phyloP scores from a whole-genome alignment of 2,329 filamentous ascomycete genomes.

The Aspergillus chevalieri region DNA sequence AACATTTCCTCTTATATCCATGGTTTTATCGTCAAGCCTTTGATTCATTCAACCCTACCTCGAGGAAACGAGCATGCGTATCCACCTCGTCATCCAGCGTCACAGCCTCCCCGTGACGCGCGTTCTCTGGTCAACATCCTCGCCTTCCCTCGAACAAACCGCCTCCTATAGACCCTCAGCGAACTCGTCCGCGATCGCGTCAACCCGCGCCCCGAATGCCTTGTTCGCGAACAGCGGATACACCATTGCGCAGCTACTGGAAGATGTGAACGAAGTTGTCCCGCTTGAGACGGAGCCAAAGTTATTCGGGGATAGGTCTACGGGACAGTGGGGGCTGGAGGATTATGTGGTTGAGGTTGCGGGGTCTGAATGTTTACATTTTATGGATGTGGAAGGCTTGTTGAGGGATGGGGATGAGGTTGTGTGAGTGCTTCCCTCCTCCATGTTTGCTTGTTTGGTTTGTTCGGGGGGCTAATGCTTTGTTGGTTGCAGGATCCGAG shows the following conservation, averaged over 20 bases:
- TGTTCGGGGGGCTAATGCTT: not conserved
- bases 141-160: constrained; percentile 29
- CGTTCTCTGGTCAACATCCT: constrained; percentile 61
- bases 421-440: constrained; percentile 50
- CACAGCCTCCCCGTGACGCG: constrained; percentile 66
- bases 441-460: constrained; percentile 1
- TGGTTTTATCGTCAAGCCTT: not conserved
- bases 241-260: constrained; percentile 70
- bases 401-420: constrained; percentile 81
- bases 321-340: constrained; percentile 71
- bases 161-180: constrained; percentile 16
- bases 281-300: constrained; percentile 64
- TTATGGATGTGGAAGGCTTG: constrained; percentile 62
- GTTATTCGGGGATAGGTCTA: constrained; percentile 23
- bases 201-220: constrained; percentile 29
- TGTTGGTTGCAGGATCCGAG: constrained; percentile 58
- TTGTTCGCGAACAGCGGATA: constrained; percentile 46
- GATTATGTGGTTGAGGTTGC: constrained; percentile 80
- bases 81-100: constrained; percentile 66
- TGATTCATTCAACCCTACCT: too few relatives aligned
- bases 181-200: constrained; percentile 29
- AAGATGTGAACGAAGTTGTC: constrained; percentile 70
- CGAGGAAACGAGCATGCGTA: constrained; percentile 50
- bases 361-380: constrained; percentile 86
- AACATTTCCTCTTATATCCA: not conserved